Evolutionary conservation across 371 early-diverging fungal genomes (phyloP).

Genomic region (Smittium mucronatum): DNA sequence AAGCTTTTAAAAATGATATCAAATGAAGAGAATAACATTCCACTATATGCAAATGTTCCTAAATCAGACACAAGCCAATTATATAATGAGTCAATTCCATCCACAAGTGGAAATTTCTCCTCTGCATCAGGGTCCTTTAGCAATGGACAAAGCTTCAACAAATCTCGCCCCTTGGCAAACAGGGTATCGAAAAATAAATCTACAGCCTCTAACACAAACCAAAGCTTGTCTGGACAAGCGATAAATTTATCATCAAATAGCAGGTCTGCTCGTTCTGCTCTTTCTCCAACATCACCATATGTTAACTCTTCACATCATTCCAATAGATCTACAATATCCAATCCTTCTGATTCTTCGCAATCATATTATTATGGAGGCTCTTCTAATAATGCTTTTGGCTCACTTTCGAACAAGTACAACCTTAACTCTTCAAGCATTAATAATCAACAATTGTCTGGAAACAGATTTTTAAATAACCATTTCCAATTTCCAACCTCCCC

Average conservation of each 20-base stretch:
- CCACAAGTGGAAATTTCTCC: not conserved
- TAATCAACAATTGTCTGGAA: not conserved
- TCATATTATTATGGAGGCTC: not conserved
- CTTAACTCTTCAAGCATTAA: not conserved
- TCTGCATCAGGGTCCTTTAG: not conserved
- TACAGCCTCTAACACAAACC: not conserved
- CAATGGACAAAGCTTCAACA: not conserved
- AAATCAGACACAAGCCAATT: not conserved
- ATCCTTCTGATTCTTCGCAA: not conserved
- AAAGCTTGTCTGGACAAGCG: not conserved
- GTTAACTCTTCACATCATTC: not conserved
- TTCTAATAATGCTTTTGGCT: not conserved
- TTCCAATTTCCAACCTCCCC: not conserved
- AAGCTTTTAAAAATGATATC: not conserved
- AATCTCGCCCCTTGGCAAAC: not conserved
- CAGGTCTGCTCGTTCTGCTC: not conserved
- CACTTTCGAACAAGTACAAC: not conserved
- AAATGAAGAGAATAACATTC: slow-evolving; percentile 10
- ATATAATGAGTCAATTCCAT: not conserved
- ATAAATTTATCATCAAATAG: not conserved
- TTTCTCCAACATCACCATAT: not conserved
- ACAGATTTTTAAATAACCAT: not conserved
- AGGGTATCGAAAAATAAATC: not conserved
- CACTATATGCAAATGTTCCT: slow-evolving; percentile 1
- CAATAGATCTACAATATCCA: not conserved